phyloP scores from a whole-genome alignment of 192 early-diverging fungal species.

The Tieghemiomyces parasiticus region DNA sequence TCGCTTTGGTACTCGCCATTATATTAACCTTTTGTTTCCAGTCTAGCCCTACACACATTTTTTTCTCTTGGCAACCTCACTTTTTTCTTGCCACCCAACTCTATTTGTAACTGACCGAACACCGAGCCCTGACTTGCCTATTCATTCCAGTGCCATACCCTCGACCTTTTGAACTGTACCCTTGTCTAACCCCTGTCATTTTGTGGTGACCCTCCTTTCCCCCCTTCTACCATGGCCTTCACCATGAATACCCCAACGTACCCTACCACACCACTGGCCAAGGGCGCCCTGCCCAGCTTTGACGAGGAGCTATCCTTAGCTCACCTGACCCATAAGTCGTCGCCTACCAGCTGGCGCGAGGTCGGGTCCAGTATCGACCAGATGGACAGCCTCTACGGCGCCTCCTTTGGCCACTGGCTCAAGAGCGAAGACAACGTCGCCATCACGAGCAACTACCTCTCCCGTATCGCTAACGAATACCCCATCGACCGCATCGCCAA shows the following conservation, averaged over 20 bases:
- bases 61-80: too few relatives aligned
- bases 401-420: slow-evolving; percentile 61
- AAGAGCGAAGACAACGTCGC: slow-evolving; percentile 60
- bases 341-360: slow-evolving; percentile 35
- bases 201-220: too few relatives aligned
- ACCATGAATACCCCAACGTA: not conserved
- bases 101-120: too few relatives aligned
- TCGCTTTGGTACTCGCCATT: too few relatives aligned
- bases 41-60: too few relatives aligned
- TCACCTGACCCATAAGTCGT: not conserved
- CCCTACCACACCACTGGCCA: not conserved
- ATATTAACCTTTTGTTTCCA: too few relatives aligned
- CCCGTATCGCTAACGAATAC: slow-evolving; percentile 62
- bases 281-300: not conserved
- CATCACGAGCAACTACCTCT: slow-evolving; percentile 48
- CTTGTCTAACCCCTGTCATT: too few relatives aligned
- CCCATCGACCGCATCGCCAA: slow-evolving; percentile 56
- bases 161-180: too few relatives aligned
- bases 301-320: not conserved
- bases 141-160: too few relatives aligned
- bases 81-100: too few relatives aligned
- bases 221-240: not conserved
- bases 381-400: slow-evolving; percentile 64
- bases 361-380: slow-evolving; percentile 54
- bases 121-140: too few relatives aligned